Evolutionary conservation across 2,329 filamentous ascomycete species (phyloP), one percentile per base, ranked within the genome.

Genomic region (Apiospora phragmitis): DNA sequence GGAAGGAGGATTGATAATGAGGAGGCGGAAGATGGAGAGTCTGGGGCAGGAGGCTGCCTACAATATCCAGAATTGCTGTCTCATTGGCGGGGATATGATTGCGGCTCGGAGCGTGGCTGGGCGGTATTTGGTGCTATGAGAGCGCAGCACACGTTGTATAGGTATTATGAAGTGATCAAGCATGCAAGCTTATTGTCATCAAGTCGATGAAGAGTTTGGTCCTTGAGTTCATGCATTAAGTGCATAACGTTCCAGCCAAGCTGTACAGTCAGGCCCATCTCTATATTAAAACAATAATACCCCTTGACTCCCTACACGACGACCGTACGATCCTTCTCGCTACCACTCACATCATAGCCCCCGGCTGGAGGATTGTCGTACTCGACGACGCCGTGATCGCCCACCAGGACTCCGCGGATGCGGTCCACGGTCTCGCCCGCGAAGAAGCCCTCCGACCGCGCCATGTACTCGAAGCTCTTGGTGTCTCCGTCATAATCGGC

Each of bases 21-120:
- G 72, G 68, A 11, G 74, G 69, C 43, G 43, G 11, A 75, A 80
- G 70, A 77, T 81, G 18, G 89, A 91, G 76, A 88, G 93, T 74
- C 88, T 93, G 74, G 87, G 87, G 9, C 82, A 85, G 9, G 93
- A 95, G 79, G 91, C 93, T 21, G 93, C 93, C n/a, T 91, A 91
- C 81, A 92, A 93, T 41, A 81, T 95, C 74, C 89, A 93, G 80
- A 88, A 84, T 41, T 88, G 94, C 67, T 92, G 92, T 78, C 85
- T 88, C 16, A 81, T 91, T 62, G 86, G 86, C 69, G 93, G 92
- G 18, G 91, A 94, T 79, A 78, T 86, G 21, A 82, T 85, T 70
- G 85, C 87, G 18, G 92, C 92, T 14, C 86, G 85, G 77, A 82
- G 81, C 35, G 81, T 95, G 68, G 91, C 91, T 6, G 85, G 89